Base-by-base conservation (phyloP, 2,329 filamentous ascomycete species). In the Penicillium sp. region DNA sequence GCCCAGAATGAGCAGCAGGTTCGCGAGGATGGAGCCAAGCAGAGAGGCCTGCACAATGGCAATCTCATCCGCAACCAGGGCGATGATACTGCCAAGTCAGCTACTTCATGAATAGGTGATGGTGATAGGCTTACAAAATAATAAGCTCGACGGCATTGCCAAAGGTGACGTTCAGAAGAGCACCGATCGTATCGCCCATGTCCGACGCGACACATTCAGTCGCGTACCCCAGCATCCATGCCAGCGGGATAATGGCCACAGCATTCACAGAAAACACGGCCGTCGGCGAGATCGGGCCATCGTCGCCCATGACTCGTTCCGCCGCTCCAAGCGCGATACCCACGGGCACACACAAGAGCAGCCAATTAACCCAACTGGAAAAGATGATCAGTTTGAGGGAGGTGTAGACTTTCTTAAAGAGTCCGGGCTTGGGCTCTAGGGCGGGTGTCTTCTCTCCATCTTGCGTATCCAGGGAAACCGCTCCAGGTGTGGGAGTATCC, bases 21-120 rank as follows among this genome's bases (percentile, higher is more conserved):
- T 95, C 62, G 90, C 87, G 62, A 96, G 76, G 64, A 96, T 94
- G 3, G 90, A 94, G 46, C 91, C 91, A 30, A 96, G 79, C 48
- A 95, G 78, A 1, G 90, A 93, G 18, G 91, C 90, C 73, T 95
- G 91, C 33, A 95, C 91, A 63, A 95, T 91, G 60, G 87, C 85
- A 59, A 95, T 92, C 77, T 95, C 83, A 70, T 89, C 78, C 79
- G 90, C 89, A 64, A 83, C 82, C 47, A 90, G 76, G 54, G 87
- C 88, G 72, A 90, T 89, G 70, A 76, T 56, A 8, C 40, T 43
- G 20, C 16, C 43, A 35, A 23, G 40, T 43, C 18, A 43, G 40
- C n/a, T 12, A 12, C 18, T n/a, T n/a, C n/a, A n/a, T n/a, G n/a
- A n/a, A n/a, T n/a, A n/a, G n/a, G n/a, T n/a, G n/a, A n/a, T n/a